Evolutionary conservation across 177 flowering plant genomes (phyloP).

Genomic region (Vitis hybrid): DNA sequence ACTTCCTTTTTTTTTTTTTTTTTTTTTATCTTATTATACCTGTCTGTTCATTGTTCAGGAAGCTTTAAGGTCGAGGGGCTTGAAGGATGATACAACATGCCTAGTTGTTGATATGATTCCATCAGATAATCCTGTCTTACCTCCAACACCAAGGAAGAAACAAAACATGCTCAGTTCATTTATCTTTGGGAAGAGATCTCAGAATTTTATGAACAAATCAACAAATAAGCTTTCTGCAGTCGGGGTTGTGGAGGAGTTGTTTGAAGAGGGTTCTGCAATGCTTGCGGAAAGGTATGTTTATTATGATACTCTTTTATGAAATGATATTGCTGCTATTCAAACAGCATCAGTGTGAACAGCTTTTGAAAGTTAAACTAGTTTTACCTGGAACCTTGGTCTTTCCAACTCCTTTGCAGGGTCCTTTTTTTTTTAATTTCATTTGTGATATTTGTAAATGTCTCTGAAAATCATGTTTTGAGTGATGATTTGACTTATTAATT

Average conservation of each 20-base stretch:
- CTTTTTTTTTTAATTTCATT: no score
- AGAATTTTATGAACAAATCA: slow-evolving; percentile 39
- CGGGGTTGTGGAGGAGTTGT: slow-evolving; percentile 84
- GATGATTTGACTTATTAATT: no score
- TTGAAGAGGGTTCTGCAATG: slow-evolving; percentile 94
- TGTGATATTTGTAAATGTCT: no score
- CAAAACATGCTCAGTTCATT: slow-evolving; percentile 54
- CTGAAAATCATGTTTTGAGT: no score
- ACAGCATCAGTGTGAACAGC: neutral
- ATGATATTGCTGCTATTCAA: neutral
- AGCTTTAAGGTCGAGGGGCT: slow-evolving; percentile 81
- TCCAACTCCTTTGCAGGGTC: no score
- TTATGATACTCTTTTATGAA: neutral
- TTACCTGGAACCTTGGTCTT: neutral
- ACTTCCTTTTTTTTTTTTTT: neutral
- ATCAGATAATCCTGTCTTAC: slow-evolving; percentile 51
- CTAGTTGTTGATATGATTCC: slow-evolving; percentile 87
- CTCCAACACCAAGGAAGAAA: slow-evolving; percentile 61
- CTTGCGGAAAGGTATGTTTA: slow-evolving; percentile 72
- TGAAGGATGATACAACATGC: slow-evolving; percentile 95
- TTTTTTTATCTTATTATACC: neutral
- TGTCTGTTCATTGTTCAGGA: slow-evolving; percentile 41
- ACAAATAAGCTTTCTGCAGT: slow-evolving; percentile 74
- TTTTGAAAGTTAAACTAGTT: neutral
- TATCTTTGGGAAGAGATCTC: slow-evolving; percentile 55